Evolutionary conservation across 495 filamentous ascomycete genomes (phyloP), one percentile per base, ranked within the genome.

Genomic region (Umbilicaria muhlenbergii): DNA sequence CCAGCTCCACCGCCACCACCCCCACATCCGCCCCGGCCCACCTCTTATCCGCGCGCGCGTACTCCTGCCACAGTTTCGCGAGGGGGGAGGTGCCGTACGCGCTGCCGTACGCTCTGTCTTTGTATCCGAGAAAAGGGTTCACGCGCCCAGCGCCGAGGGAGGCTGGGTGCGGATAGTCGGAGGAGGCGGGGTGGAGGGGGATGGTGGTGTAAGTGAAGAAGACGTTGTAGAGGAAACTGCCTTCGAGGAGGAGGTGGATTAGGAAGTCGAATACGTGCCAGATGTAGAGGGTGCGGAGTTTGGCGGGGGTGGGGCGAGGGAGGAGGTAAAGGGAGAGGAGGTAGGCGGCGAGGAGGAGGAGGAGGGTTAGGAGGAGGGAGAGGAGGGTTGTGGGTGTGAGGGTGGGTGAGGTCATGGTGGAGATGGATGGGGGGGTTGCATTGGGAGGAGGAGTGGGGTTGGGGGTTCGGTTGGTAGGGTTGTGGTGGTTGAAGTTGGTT

Each of bases 201-300:
- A 74, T 50, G 34, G 63, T 58, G 4, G 63, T 61, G 51, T 69
- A 84, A 47, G 77, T 78, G 69, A 83, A 83, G 70, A 95, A 86
- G 63, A 83, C 93, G 63, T 93, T 78, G 68, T 85, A 94, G 38
- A 94, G 77, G 64, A 83, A 96, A 43, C 80, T 80, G 34, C 83
- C 86, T 63, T 96, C 89, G 61, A 94, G 78, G 52, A 81, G 66
- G 61, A 88, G 66, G 68, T 95, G 89, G 52, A 86, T 86, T 15
- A 96, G 74, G 38, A 80, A 78, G 61, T 94, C 86, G 66, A 94
- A 94, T 49, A 78, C 69, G 69, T 94, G 88, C 89, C 89, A 96
- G 67, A 87, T 76, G 71, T 92, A 94, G 48, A 96, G 77, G 53
- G 80, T 55, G 48, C 86, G 83, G 43, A 65, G 60, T 34, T 64